Conservation (phyloP, 2,329 filamentous ascomycete species). For the Trichophyton benhamiae region DNA sequence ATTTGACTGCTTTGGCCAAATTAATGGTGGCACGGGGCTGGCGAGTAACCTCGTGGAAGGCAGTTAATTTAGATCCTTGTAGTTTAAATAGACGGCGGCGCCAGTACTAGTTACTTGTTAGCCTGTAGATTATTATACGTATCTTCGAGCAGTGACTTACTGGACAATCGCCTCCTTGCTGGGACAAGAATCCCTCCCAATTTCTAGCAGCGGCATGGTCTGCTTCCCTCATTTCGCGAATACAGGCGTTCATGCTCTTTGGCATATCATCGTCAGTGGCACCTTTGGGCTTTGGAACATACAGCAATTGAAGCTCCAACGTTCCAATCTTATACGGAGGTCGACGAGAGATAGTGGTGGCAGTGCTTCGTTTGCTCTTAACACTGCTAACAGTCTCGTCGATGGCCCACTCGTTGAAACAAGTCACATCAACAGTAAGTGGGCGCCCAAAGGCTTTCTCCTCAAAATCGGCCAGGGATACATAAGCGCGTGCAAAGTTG, state of each 20-base stretch:
- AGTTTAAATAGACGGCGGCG: conserved; percentile 95
- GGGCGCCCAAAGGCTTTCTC: conserved; percentile 75
- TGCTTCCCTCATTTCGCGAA: conserved; percentile 83
- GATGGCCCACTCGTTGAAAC: conserved; percentile 97
- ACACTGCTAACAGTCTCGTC: conserved; percentile 78
- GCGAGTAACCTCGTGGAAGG: conserved; percentile 87
- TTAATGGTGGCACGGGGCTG: conserved; percentile 97
- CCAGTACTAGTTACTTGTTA: conserved; percentile 59
- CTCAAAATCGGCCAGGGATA: conserved; percentile 89
- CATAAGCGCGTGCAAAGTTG: conserved; percentile 86
- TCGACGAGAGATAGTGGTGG: conserved; percentile 53
- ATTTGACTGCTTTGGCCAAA: conserved; percentile 75
- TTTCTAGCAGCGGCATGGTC: conserved; percentile 65
- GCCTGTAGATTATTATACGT: conserved; percentile 18
- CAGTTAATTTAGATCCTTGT: conserved; percentile 77
- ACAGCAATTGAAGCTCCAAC: conserved; percentile 83
- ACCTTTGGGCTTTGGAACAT: conserved; percentile 83
- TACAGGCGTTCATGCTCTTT: conserved; percentile 96
- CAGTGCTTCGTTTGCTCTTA: conserved; percentile 76
- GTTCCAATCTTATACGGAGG: conserved; percentile 97
- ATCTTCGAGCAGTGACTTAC: conserved; percentile 45
- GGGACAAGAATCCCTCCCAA: conserved; percentile 82
- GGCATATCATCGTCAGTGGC: conserved; percentile 91
- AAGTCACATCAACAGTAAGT: conserved; percentile 75
- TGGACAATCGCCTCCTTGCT: conserved; percentile 94